phyloP scores from a whole-genome alignment of 78 protist species.

The Dictyostelium discoideum region DNA sequence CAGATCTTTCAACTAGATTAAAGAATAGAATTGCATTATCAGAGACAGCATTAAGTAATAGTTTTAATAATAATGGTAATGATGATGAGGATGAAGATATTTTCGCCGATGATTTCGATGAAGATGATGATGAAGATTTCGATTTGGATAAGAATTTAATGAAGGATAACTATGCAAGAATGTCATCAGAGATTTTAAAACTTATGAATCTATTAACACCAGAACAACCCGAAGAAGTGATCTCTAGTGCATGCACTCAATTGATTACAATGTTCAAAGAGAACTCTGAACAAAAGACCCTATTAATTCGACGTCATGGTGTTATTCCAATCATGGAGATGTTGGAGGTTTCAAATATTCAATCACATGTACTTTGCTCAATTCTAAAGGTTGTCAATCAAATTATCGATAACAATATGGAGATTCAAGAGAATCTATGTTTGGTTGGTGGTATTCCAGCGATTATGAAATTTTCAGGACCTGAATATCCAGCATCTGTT shows the following conservation, averaged over 20 bases:
- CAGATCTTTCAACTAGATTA: conserved; percentile 48
- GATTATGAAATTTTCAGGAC: conserved; percentile 71
- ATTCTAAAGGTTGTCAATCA: conserved; percentile 85
- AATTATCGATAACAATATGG: conserved; percentile 85
- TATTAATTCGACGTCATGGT: conserved; percentile 89
- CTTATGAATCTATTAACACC: conserved; percentile 70
- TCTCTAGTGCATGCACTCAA: conserved; percentile 45
- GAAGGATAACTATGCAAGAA: conserved; percentile 75
- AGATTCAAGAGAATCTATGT: conserved; percentile 88
- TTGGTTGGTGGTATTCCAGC: conserved; percentile 93
- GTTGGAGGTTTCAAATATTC: conserved; percentile 73
- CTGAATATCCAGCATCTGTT: conserved; percentile 36
- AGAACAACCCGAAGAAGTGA: conserved; percentile 54
- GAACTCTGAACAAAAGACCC: conserved; percentile 81
- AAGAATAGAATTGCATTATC: conserved; percentile 33
- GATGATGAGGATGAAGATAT: conserved; percentile 88
- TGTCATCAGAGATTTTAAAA: conserved; percentile 67
- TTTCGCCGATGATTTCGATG: conserved; percentile 58
- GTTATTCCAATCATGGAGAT: conserved; percentile 91
- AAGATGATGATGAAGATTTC: conserved; percentile 63
- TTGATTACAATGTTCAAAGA: conserved; percentile 75
- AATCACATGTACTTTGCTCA: conserved; percentile 30
- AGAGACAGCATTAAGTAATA: neutral
- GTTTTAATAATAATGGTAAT: neutral
- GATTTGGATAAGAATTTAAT: conserved; percentile 75